Evolutionary conservation across 768 basidiomycete species (phyloP).

Genomic region (Dacryopinax primogenitus): DNA sequence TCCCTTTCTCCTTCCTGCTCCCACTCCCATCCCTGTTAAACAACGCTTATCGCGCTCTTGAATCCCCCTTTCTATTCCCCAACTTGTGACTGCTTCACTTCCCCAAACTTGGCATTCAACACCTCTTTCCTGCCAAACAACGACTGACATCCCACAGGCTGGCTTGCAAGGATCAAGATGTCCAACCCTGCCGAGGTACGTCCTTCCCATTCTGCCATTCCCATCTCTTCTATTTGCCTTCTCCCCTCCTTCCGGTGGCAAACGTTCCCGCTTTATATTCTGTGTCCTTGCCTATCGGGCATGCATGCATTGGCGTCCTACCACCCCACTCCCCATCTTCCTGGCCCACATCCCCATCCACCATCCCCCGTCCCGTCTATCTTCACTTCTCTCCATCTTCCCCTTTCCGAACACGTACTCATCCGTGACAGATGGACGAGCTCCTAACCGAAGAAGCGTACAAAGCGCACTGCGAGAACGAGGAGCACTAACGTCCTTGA

Average conservation of each 20-base stretch:
- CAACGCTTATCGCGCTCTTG: neutral
- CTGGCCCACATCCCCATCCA: no score
- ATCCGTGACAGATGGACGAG: constrained; percentile 42
- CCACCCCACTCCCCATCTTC: no score
- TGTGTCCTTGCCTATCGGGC: constrained; percentile 8
- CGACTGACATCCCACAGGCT: constrained; percentile 42
- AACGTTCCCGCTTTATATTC: no score
- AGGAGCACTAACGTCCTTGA: constrained; percentile 12
- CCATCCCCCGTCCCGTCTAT: no score
- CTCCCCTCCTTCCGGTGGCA: neutral
- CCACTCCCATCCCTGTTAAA: neutral
- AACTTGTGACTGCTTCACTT: neutral
- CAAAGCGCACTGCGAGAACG: constrained; percentile 41
- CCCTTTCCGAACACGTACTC: neutral
- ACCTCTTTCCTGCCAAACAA: no score
- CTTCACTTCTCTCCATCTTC: neutral
- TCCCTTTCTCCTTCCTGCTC: neutral
- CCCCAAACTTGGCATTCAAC: no score
- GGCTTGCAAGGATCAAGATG: constrained; percentile 89
- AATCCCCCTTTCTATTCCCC: neutral
- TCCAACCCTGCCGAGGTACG: constrained; percentile 63
- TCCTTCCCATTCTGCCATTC: neutral
- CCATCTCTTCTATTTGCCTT: neutral
- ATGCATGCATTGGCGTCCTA: no score
- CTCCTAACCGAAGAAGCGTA: constrained; percentile 73